These are phyloP conservation scores for Zymoseptoria pseudotritici DNA, from an alignment of 2,329 filamentous ascomycete genomes.

Conservation along the genomic window DNA sequence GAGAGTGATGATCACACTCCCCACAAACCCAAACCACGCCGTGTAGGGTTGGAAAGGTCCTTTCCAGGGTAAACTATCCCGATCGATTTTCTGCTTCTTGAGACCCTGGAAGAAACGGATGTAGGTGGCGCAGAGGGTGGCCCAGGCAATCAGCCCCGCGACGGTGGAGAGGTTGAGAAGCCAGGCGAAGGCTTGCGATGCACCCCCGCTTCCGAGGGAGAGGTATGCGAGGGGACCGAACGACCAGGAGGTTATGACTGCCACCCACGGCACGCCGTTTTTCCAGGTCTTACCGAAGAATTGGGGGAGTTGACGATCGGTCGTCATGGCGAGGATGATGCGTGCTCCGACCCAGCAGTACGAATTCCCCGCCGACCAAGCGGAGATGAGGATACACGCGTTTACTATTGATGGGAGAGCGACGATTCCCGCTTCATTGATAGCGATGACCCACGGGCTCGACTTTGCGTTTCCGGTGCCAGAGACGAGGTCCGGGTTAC, in stretches of 20 bases:
- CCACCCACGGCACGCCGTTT: slow-evolving; percentile 50
- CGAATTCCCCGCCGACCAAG: slow-evolving; percentile 59
- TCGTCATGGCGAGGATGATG: slow-evolving; percentile 52
- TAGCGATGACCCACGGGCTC: slow-evolving; percentile 63
- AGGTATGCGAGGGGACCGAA: slow-evolving; percentile 35
- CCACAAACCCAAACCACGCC: slow-evolving; percentile 15
- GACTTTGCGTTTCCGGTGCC: slow-evolving; percentile 30
- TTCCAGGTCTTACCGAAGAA: slow-evolving; percentile 48
- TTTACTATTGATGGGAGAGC: slow-evolving; percentile 66
- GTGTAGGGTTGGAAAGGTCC: slow-evolving; percentile 12
- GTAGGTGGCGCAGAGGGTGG: slow-evolving; percentile 35
- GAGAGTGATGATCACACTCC: slow-evolving; percentile 20
- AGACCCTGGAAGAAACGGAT: slow-evolving; percentile 41
- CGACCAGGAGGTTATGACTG: slow-evolving; percentile 45
- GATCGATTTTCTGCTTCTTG: slow-evolving; percentile 32
- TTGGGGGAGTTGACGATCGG: slow-evolving; percentile 52
- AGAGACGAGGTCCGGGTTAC: slow-evolving; percentile 44
- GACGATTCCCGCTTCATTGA: slow-evolving; percentile 56
- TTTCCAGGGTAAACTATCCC: slow-evolving; percentile 25
- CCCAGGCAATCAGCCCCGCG: slow-evolving; percentile 20
- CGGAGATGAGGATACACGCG: slow-evolving; percentile 63
- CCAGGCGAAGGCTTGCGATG: slow-evolving; percentile 19
- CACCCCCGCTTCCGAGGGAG: slow-evolving; percentile 22
- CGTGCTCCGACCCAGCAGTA: slow-evolving; percentile 49
- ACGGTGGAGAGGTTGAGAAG: slow-evolving; percentile 19